phyloP scores from a whole-genome alignment of 1,284 basidiomycete genomes.

The Puccinia triticina region DNA sequence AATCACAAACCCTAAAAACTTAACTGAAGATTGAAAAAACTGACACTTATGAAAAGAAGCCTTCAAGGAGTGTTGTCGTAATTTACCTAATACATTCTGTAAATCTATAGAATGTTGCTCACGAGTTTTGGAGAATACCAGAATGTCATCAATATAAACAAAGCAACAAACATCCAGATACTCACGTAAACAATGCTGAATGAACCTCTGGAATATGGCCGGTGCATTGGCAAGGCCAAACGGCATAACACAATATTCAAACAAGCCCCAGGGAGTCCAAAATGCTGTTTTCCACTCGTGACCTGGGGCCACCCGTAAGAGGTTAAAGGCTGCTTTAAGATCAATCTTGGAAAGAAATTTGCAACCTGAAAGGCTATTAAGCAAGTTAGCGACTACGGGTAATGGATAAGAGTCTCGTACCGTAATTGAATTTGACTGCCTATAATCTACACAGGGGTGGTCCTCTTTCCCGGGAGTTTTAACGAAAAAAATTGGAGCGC shows the following conservation, averaged over 20 bases:
- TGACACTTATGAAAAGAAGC: constrained; percentile 24
- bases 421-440: constrained; percentile 53
- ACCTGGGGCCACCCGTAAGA: too few species aligned
- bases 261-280: constrained; percentile 51
- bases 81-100: neutral
- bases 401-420: constrained; percentile 52
- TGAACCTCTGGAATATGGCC: constrained; percentile 28
- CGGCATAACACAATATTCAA: constrained; percentile 17
- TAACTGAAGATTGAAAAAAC: constrained; percentile 20
- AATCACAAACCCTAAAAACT: constrained; percentile 34
- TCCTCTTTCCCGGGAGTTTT: too few species aligned
- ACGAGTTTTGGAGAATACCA: constrained; percentile 21
- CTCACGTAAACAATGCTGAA: constrained; percentile 26
- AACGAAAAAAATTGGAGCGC: too few species aligned
- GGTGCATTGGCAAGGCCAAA: constrained; percentile 37
- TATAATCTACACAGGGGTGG: too few species aligned
- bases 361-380: constrained; percentile 53
- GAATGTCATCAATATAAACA: constrained; percentile 41
- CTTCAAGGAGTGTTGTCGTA: neutral
- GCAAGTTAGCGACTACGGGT: neutral
- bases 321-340: too few species aligned
- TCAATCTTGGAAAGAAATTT: too few species aligned
- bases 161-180: constrained; percentile 33
- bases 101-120: constrained; percentile 14
- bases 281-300: constrained; percentile 53